Evolutionary conservation across 225 moss, liverwort and hornwort species (phyloP), one percentile per base, ranked within the genome.

Genomic region (Antitrichia curtipendula): DNA sequence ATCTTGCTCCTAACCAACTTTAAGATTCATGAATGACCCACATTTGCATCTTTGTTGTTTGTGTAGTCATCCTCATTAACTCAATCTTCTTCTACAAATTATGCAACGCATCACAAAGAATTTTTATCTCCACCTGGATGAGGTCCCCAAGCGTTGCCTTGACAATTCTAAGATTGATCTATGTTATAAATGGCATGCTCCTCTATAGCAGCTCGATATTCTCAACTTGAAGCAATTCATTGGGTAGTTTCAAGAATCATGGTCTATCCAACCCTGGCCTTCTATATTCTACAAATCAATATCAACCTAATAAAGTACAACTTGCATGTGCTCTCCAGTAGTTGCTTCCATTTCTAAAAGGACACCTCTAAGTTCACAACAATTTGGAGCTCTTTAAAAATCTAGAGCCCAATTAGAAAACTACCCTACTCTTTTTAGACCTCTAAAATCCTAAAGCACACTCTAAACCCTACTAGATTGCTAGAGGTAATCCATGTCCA

Each of bases 271-370:
- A n/a, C 7, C 4, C 9, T 6, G 38, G 38, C 21, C 14, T 70
- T 14, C 0, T 0, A 24, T 41, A 3, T 24, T 41, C 5, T 14
- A 17, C 2, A 25, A 15, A 70, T 25, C 5, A 1, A 41, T 70
- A 8, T 41, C 0, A 2, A 14, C 1, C 8, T 1, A 13, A 14
- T 70, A 1, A 13, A 70, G 24, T 41, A 3, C 25, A 25, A 40
- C 1, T 2, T 0, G 0, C 5, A 2, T 40, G 2, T 8, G 4
- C 1, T 15, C 13, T 25, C 25, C 0, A 41, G 3, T 41, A 41
- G 4, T 2, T 41, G 0, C 15, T 24, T 70, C 41, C 12, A 70
- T 41, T 68, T 4, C 0, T 70, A 1, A 41, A 24, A 4, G 5
- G 5, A 41, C 3, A 2, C 25, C 40, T 41, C 38, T 2, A 68